Conservation (phyloP, 169 alveolate genomes). For the Condylostoma magnum region DNA sequence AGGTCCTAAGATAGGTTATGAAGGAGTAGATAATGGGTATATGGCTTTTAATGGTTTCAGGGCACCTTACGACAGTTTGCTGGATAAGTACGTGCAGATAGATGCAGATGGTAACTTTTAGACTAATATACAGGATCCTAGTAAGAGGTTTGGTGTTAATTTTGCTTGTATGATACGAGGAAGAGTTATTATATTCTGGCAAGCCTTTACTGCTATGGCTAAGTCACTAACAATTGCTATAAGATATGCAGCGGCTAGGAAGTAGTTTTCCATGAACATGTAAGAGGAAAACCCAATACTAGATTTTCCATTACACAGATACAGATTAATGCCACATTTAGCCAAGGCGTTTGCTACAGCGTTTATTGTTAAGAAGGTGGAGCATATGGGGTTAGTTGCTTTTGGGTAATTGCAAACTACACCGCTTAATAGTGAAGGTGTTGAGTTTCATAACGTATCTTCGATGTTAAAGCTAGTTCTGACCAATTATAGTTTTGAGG, state of each 20-base stretch:
- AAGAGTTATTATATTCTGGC: background rate
- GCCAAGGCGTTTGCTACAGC: background rate
- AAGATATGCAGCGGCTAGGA: constrained; percentile 9
- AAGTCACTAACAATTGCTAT: constrained; percentile 9
- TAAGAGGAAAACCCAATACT: constrained; percentile 1
- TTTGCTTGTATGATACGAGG: constrained; percentile 1
- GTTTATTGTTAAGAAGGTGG: background rate
- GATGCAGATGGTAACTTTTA: constrained; percentile 21
- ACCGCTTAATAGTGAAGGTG: constrained; percentile 11
- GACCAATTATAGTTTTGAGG: constrained; percentile 13
- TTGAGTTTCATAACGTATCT: constrained; percentile 20
- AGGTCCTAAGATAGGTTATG: constrained; percentile 59
- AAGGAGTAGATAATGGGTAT: constrained; percentile 61
- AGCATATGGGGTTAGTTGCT: no score
- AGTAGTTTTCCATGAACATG: background rate
- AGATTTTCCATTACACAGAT: background rate
- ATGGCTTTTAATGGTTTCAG: constrained; percentile 46
- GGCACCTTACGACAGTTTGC: constrained; percentile 47
- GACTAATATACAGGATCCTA: background rate
- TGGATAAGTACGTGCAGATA: constrained; percentile 46
- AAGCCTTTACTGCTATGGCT: background rate
- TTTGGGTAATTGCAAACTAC: no score
- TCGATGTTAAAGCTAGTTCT: constrained; percentile 17
- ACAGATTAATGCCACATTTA: background rate
- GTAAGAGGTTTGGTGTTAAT: constrained; percentile 10